These are phyloP conservation scores for Pichia exigua DNA, from an alignment of 805 yeast genomes.

Conservation along the genomic window DNA sequence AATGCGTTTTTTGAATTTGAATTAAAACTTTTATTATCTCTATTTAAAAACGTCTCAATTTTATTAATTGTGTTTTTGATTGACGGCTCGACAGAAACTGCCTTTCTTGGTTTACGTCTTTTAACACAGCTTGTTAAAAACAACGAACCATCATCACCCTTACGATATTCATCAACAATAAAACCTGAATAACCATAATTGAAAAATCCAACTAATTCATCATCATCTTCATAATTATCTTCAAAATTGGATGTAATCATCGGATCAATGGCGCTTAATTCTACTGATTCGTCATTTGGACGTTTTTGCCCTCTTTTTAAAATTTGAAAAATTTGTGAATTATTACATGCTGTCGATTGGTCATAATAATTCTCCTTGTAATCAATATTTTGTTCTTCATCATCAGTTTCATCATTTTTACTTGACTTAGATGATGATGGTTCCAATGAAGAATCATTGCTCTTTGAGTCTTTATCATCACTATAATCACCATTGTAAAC, in stretches of 20 bases:
- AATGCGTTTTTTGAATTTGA: conserved; percentile 20
- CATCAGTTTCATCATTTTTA: conserved; percentile 1
- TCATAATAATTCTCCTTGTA: neutral
- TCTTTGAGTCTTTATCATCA: neutral
- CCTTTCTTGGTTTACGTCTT: conserved; percentile 14
- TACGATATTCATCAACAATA: conserved; percentile 3
- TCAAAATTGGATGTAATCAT: conserved; percentile 3
- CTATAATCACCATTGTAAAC: neutral
- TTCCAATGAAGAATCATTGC: neutral
- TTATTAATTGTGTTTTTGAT: conserved; percentile 14
- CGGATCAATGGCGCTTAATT: conserved; percentile 7
- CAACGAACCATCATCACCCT: neutral
- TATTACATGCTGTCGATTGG: neutral
- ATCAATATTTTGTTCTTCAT: neutral
- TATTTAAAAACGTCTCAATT: conserved; percentile 18
- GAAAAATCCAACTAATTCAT: conserved; percentile 5
- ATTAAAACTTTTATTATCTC: conserved; percentile 19
- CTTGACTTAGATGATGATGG: neutral
- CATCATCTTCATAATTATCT: conserved; percentile 4
- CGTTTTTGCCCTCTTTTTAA: conserved; percentile 2
- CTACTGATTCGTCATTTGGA: conserved; percentile 6
- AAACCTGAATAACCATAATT: conserved; percentile 7
- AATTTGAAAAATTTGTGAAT: neutral
- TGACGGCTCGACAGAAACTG: conserved; percentile 14
- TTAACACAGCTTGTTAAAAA: conserved; percentile 9